These are phyloP conservation scores for Nicotiana obtusifolia DNA, from an alignment of 257 asterid genomes.

Conservation along the genomic window DNA sequence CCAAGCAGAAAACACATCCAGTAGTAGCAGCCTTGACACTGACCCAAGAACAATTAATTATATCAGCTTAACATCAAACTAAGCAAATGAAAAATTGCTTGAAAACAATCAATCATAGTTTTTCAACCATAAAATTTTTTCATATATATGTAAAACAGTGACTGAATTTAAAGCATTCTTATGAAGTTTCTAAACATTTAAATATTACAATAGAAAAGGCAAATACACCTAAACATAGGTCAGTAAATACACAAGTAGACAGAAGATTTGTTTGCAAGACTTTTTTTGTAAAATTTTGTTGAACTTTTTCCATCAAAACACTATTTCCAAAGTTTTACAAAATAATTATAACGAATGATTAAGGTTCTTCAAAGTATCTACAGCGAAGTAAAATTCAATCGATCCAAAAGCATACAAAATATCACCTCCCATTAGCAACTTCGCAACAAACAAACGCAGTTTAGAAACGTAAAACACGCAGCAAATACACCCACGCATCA, in stretches of 20 bases:
- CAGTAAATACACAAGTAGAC: neutral
- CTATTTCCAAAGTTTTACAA: neutral
- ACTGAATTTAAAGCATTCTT: too few species aligned
- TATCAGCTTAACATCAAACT: neutral
- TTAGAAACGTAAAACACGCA: neutral
- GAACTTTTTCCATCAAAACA: too few species aligned
- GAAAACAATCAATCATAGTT: neutral
- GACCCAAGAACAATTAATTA: neutral
- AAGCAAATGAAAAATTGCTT: too few species aligned
- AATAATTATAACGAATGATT: too few species aligned
- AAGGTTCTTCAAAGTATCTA: neutral
- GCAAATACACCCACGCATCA: too few species aligned
- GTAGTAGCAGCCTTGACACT: slow-evolving; percentile 38
- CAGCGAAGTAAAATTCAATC: neutral
- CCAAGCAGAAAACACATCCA: slow-evolving; percentile 46
- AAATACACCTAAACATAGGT: neutral
- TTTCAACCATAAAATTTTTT: too few species aligned
- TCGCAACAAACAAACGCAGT: neutral
- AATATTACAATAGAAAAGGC: too few species aligned
- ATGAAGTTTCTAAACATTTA: too few species aligned
- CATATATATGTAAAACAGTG: too few species aligned
- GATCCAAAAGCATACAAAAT: neutral
- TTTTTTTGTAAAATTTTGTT: neutral
- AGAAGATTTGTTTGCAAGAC: neutral
- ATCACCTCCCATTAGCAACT: neutral